phyloP scores from a whole-genome alignment of 345 rosid species.

The Anastatica hierochuntica region DNA sequence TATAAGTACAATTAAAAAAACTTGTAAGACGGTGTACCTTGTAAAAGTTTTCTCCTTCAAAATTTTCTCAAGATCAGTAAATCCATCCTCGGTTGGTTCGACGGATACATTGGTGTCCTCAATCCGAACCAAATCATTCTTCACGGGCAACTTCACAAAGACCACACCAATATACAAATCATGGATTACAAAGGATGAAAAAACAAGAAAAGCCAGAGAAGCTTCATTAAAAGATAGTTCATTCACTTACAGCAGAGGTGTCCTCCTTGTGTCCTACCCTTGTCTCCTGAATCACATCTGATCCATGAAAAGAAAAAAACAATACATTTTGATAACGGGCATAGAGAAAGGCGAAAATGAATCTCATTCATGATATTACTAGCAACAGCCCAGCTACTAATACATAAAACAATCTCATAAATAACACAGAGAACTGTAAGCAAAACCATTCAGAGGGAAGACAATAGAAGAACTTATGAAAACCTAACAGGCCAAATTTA shows the following conservation, averaged over 20 bases:
- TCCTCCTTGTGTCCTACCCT: conserved; percentile 3
- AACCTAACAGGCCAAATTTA: not conserved
- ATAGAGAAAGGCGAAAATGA: not conserved
- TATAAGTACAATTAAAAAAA: not conserved
- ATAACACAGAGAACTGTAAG: not conserved
- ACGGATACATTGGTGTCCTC: conserved; percentile 24
- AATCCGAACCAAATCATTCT: conserved; percentile 27
- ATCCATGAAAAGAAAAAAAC: conserved; percentile 9
- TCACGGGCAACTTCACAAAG: conserved; percentile 15
- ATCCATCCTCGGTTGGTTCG: conserved; percentile 26
- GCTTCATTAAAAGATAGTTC: not conserved
- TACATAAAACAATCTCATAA: conserved; percentile 1
- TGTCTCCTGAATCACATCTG: conserved; percentile 23
- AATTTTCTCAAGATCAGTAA: conserved; percentile 23
- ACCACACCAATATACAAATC: conserved; percentile 14
- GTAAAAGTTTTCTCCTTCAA: conserved; percentile 69
- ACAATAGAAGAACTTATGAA: not conserved
- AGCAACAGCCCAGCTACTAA: not conserved
- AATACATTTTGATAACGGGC: not conserved
- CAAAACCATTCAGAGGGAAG: not conserved
- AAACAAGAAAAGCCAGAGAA: not conserved
- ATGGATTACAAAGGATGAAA: not conserved
- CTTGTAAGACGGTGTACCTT: conserved; percentile 30
- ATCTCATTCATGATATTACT: not conserved
- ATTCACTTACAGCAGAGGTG: conserved; percentile 15